phyloP scores from a whole-genome alignment of 768 basidiomycete species.

The Kwoniella botswanensis region DNA sequence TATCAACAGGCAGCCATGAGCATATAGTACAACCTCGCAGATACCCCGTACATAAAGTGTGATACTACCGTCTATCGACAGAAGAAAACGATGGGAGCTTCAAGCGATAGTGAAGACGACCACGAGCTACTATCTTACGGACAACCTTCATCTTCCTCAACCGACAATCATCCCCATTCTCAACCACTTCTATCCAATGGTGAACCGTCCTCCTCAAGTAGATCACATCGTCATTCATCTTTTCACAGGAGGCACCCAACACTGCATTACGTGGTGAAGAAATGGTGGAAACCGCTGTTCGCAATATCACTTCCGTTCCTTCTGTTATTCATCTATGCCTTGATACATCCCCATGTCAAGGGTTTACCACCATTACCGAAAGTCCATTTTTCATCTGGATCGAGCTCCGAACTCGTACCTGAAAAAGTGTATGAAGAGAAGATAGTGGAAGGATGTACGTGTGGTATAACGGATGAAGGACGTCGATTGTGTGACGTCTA shows the following conservation, averaged over 20 bases:
- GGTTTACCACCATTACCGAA: slow-evolving; percentile 46
- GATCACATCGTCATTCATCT: background rate
- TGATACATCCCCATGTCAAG: slow-evolving; percentile 45
- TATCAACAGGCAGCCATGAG: background rate
- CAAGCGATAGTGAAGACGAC: slow-evolving; percentile 22
- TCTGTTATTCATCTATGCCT: slow-evolving; percentile 39
- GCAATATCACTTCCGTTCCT: slow-evolving; percentile 36
- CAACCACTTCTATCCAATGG: background rate
- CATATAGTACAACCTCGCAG: background rate
- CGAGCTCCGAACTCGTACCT: background rate
- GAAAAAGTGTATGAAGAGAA: slow-evolving; percentile 21
- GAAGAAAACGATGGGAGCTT: slow-evolving; percentile 14
- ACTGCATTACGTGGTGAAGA: slow-evolving; percentile 11
- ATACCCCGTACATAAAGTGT: too few relatives aligned
- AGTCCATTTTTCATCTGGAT: slow-evolving; percentile 24
- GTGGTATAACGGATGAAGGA: slow-evolving; percentile 42
- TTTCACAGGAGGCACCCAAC: slow-evolving; percentile 7
- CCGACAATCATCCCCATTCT: slow-evolving; percentile 6
- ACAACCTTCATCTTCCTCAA: background rate
- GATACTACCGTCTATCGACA: too few relatives aligned
- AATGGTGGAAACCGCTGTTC: slow-evolving; percentile 39
- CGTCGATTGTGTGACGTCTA: slow-evolving; percentile 48
- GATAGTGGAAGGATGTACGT: slow-evolving; percentile 29
- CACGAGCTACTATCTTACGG: slow-evolving; percentile 25
- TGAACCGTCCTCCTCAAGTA: background rate